These are phyloP conservation scores for Bryoglossum gracile DNA, from an alignment of 495 filamentous ascomycete species.

Conservation along the genomic window DNA sequence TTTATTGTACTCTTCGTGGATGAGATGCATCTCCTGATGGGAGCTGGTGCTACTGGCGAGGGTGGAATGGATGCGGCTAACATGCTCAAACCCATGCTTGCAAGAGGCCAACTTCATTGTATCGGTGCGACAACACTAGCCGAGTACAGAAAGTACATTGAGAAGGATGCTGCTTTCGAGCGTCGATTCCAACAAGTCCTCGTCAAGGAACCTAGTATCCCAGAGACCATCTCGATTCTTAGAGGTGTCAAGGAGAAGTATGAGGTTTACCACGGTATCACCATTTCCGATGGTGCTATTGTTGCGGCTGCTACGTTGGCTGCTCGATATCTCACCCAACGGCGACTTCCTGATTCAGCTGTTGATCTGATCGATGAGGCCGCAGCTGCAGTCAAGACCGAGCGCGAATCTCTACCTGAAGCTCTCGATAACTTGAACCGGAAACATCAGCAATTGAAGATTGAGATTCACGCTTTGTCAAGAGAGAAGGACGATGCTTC, in stretches of 20 bases:
- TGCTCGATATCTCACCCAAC: conserved; percentile 80
- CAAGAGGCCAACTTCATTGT: conserved; percentile 92
- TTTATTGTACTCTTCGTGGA: conserved; percentile 97
- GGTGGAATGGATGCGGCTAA: conserved; percentile 99
- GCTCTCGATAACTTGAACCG: conserved; percentile 88
- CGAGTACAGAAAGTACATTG: conserved; percentile 98
- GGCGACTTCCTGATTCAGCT: conserved; percentile 90
- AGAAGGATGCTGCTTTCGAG: conserved; percentile 96
- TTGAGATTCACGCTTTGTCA: conserved; percentile 90
- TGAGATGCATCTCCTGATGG: conserved; percentile 98
- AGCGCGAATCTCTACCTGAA: conserved; percentile 92
- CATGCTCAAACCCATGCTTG: conserved; percentile 93
- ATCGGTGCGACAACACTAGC: conserved; percentile 92
- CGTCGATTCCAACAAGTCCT: conserved; percentile 97
- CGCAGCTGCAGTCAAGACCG: conserved; percentile 87
- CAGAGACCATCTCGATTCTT: conserved; percentile 93
- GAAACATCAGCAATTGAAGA: conserved; percentile 78
- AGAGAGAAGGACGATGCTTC: conserved; percentile 94
- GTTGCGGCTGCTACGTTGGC: conserved; percentile 85
- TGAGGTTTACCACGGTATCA: conserved; percentile 97
- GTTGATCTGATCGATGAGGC: conserved; percentile 96
- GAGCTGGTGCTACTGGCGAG: conserved; percentile 85
- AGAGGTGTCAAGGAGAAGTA: conserved; percentile 95
- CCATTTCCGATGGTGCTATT: conserved; percentile 85
- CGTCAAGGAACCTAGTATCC: conserved; percentile 82